phyloP scores from a whole-genome alignment of 2,329 filamentous ascomycete genomes.

The Lasiodiplodia sp. region DNA sequence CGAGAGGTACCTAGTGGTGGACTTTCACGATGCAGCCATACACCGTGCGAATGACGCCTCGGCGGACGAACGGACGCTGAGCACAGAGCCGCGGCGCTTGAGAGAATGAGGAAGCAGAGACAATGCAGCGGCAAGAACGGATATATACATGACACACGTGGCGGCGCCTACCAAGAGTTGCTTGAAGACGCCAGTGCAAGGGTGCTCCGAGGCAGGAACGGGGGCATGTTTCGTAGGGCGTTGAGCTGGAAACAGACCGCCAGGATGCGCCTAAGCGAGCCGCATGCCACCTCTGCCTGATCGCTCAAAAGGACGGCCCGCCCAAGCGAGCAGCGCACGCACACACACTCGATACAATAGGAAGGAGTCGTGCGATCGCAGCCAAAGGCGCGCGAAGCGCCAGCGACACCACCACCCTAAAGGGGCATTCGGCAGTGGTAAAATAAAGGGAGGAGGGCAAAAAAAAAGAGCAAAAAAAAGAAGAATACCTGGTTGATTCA shows the following conservation, averaged over 20 bases:
- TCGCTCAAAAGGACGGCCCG: neutral
- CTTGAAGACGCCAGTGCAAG: neutral
- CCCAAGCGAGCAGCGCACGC: neutral
- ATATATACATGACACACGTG: conserved; percentile 17
- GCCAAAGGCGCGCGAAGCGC: neutral
- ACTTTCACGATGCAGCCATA: conserved; percentile 6
- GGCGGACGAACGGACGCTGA: neutral
- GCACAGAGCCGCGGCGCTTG: conserved; percentile 7
- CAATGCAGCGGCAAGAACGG: neutral
- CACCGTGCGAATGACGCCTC: neutral
- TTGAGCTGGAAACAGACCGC: conserved; percentile 2
- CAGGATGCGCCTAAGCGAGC: neutral
- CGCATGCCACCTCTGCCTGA: neutral
- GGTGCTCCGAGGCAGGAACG: neutral
- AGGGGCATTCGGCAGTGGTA: conserved; percentile 31
- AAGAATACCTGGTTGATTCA: conserved; percentile 41
- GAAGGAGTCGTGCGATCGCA: neutral
- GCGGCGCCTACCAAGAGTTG: conserved; percentile 9
- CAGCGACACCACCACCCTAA: conserved; percentile 30
- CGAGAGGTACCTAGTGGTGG: neutral
- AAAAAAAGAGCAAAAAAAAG: neutral
- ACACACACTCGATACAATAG: neutral
- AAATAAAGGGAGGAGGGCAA: neutral
- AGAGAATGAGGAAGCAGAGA: conserved; percentile 7
- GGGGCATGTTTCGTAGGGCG: conserved; percentile 14